Base-by-base conservation (phyloP, 2,329 filamentous ascomycete genomes). In the Ophiocordyceps australis region DNA sequence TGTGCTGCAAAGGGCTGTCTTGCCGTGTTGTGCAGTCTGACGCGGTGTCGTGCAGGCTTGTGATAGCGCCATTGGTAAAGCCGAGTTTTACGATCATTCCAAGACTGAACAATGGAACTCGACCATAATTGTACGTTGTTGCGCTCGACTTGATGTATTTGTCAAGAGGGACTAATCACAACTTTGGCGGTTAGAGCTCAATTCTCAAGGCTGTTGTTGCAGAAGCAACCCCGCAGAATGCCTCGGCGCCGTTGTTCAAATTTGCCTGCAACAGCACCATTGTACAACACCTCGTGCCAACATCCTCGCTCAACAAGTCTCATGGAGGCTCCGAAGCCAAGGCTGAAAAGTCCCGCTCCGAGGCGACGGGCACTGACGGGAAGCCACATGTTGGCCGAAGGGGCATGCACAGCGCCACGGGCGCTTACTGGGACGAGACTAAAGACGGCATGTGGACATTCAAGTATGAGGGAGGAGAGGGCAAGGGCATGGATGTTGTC, bases 191-290 rank as follows among this genome's bases (percentile, higher is more conserved):
- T 29, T 39, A 82, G 76, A 80, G 76, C 58, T 68, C 63, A 29
- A 78, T 86, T 47, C 72, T 89, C 36, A 72, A 77, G 45, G 64
- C 72, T 27, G 63, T 86, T 36, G 81, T 86, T 51, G 73, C 74
- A 37, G 78, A 85, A 47, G 73, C 75, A 26, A 70, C 66, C 12
- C 62, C 68, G 12, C 48, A 62, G 24, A 54, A 62, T 33, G 57
- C 60, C 32, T 53, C 60, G 16, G 57, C 67, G 15, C 75, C 79
- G 5, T 52, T 59, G 11, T 93, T 74, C 69, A 95, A 95, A 55
- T 95, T 86, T 57, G 81, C 83, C 39, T 83, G 92, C 57, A 95
- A 93, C 65, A 91, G 81, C 61, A 95, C 86, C 37, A 94, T 95
- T 46, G 91, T 95, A 39, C 86, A 98, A 60, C 86, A 95, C 58